A percentile compares a stretch with the other conserved stretches of the same genome.
phyloP scores from a whole-genome alignment of 495 filamentous ascomycete species.

The Cetradonia linearis region DNA sequence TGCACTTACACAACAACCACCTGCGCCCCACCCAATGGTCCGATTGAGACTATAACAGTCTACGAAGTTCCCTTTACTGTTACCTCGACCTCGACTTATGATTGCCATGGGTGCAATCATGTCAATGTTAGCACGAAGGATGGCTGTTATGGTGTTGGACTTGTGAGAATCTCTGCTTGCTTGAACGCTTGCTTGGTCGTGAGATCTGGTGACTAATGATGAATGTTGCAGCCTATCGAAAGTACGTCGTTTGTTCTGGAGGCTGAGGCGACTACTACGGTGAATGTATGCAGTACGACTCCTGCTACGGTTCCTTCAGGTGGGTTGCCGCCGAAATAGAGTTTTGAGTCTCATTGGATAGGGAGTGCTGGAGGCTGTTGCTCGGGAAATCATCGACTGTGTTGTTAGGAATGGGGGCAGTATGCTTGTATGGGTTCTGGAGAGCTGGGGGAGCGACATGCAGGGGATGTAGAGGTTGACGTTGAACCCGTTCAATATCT shows the following conservation, averaged over 20 bases:
- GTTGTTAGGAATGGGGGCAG: too few relatives aligned
- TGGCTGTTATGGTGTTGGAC: neutral
- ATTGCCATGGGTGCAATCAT: slow-evolving; percentile 5
- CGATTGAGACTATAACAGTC: slow-evolving; percentile 9
- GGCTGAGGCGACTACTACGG: slow-evolving; percentile 1
- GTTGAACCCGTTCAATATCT: too few relatives aligned
- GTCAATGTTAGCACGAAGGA: neutral
- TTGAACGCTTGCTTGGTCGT: neutral
- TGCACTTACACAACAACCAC: slow-evolving; percentile 11
- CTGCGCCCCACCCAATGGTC: neutral
- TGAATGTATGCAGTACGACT: slow-evolving; percentile 14
- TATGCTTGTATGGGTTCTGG: too few relatives aligned
- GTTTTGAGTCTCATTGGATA: neutral
- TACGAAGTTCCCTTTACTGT: slow-evolving; percentile 9
- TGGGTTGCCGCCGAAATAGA: neutral
- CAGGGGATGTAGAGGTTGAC: too few relatives aligned
- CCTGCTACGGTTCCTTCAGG: neutral
- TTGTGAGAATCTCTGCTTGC: slow-evolving; percentile 3
- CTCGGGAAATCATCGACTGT: too few relatives aligned
- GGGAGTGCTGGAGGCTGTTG: too few relatives aligned
- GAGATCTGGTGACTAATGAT: neutral
- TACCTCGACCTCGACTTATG: slow-evolving; percentile 1
- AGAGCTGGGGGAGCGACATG: too few relatives aligned
- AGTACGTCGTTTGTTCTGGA: neutral
- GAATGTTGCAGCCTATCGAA: neutral